Conservation (phyloP, 148 eudicot genomes). For the Vaccinium darrowii region DNA sequence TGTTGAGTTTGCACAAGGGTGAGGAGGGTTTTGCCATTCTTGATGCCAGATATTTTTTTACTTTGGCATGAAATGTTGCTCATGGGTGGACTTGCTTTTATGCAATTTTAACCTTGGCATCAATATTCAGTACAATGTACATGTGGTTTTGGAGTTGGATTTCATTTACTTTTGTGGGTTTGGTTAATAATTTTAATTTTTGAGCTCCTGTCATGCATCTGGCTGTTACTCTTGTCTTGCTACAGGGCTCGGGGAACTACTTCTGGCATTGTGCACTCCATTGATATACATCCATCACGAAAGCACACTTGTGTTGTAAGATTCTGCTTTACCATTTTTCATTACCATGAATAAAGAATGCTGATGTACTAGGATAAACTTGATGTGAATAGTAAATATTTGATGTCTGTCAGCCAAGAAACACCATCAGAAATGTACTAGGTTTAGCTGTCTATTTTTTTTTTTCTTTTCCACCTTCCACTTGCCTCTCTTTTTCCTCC, state of each 20-base stretch:
- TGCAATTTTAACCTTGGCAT: not conserved
- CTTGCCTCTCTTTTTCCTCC: not conserved
- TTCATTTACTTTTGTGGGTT: not conserved
- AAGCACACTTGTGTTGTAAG: slow-evolving; percentile 91
- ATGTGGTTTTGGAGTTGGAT: not conserved
- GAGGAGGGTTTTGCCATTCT: not conserved
- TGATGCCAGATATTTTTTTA: not conserved
- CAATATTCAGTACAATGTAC: not conserved
- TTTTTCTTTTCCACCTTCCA: not conserved
- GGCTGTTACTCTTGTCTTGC: not conserved
- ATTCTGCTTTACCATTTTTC: slow-evolving; percentile 13
- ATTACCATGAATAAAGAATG: not conserved
- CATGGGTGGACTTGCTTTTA: too few species aligned
- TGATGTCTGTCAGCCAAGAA: not conserved
- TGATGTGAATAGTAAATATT: not conserved
- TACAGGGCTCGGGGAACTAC: slow-evolving; percentile 56
- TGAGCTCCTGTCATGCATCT: not conserved
- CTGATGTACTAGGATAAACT: not conserved
- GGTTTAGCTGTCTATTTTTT: not conserved
- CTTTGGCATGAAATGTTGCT: too few species aligned
- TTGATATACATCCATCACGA: slow-evolving; percentile 89
- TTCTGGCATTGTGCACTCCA: slow-evolving; percentile 78
- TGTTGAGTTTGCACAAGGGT: not conserved
- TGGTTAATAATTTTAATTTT: not conserved
- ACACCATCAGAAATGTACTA: not conserved